These are phyloP conservation scores for Zygosaccharomyces pseudobailii DNA, from an alignment of 1,139 yeast genomes.

Conservation along the genomic window DNA sequence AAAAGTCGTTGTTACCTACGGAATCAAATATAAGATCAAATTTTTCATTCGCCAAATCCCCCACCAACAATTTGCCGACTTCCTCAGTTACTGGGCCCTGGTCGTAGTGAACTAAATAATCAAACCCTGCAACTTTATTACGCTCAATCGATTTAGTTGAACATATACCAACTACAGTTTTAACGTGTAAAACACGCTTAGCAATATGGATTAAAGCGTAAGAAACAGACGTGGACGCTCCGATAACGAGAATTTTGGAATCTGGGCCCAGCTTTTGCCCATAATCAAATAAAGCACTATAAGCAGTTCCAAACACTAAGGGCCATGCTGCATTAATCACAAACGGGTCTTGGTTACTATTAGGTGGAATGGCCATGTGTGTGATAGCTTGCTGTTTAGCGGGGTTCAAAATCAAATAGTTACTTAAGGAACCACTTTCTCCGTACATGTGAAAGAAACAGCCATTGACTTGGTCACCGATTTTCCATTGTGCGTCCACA, in stretches of 20 bases:
- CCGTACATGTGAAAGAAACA: slow-evolving; percentile 18
- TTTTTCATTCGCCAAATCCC: slow-evolving; percentile 34
- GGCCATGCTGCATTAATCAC: slow-evolving; percentile 28
- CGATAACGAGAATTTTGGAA: slow-evolving; percentile 29
- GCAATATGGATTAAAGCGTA: slow-evolving; percentile 29
- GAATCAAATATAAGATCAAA: slow-evolving; percentile 47
- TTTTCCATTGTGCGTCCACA: slow-evolving; percentile 21
- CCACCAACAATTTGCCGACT: slow-evolving; percentile 34
- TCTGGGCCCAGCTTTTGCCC: slow-evolving; percentile 20
- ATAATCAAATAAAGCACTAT: slow-evolving; percentile 15
- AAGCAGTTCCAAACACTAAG: slow-evolving; percentile 32
- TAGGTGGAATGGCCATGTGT: slow-evolving; percentile 10
- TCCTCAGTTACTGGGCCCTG: slow-evolving; percentile 33
- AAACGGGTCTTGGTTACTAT: slow-evolving; percentile 16
- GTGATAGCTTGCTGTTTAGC: slow-evolving; percentile 16
- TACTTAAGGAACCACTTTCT: slow-evolving; percentile 24
- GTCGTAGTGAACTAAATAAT: slow-evolving; percentile 48
- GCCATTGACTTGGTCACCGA: slow-evolving; percentile 30
- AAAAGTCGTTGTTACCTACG: slow-evolving; percentile 42
- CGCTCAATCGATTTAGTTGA: slow-evolving; percentile 40
- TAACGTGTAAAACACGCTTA: slow-evolving; percentile 25
- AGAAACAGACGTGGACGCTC: slow-evolving; percentile 33
- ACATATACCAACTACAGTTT: slow-evolving; percentile 41
- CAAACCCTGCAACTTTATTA: slow-evolving; percentile 49
- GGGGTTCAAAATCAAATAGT: slow-evolving; percentile 29